Evolutionary conservation across 2,329 filamentous ascomycete species (phyloP), one percentile per base, ranked within the genome.

Genomic region (Hypoxylon sp.): DNA sequence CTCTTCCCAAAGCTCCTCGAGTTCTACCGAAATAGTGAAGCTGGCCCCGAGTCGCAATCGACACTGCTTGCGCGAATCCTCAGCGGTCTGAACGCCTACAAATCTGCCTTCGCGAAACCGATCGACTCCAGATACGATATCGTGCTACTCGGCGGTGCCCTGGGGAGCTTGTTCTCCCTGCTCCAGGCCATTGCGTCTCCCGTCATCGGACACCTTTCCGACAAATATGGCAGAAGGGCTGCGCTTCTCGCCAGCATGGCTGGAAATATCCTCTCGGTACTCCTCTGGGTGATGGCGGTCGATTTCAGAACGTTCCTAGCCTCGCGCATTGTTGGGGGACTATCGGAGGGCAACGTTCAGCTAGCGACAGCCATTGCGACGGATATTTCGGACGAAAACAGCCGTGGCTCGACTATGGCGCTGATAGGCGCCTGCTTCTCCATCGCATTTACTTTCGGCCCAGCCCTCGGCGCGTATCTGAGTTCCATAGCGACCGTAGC

Each of bases 71-170:
- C 93, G 68, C 87, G 87, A 66, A 88, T 98, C 61, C 87, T 99
- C 68, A 84, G 85, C 72, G 94, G 91, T 72, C 87, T 99, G 55
- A 97, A 99, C 77, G 85, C 92, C 47, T 99, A 99, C 87, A 99
- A 99, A 81, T 91, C 94, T 71, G 88, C 92, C 61, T 99, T 99
- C 76, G 90, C 93, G 45, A 90, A 90, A 59, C 94, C 95, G 46
- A 98, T 99, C 79, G 95, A 97, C 76, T 94, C 94, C 61, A 90
- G 93, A 82, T 97, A 99, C 83, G 96, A 99, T 77, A 97, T 98
- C 72, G 94, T 99, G 25, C 87, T 99, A 45, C 88, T 99, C 5
- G 96, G 96, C 57, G 96, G 96, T 50, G 96, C 95, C 21, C 84
- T 99, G 25, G 96, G 96, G 69, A 97, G 94, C 60, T 84, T 99